A percentile compares a stretch with the other conserved stretches of the same genome.
These are phyloP conservation scores for Sporothrix curviconia DNA, from an alignment of 2,329 filamentous ascomycete species.

Conservation along the genomic window DNA sequence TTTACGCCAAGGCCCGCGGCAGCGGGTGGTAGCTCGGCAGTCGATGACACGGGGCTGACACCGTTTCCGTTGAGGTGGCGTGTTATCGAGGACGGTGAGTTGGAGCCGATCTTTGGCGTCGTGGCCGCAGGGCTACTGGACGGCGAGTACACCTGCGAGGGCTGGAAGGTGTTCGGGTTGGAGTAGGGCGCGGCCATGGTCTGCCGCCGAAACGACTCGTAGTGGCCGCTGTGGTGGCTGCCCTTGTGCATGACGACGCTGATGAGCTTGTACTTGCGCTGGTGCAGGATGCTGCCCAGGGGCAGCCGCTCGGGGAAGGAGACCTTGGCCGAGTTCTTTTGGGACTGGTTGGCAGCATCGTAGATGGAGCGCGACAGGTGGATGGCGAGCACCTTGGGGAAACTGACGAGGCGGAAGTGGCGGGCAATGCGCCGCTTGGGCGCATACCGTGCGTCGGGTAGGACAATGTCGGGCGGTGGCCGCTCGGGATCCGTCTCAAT, in stretches of 20 bases:
- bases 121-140: constrained; percentile 48
- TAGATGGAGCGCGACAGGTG: constrained; percentile 93
- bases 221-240: constrained; percentile 92
- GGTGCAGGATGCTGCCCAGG: constrained; percentile 70
- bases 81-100: neutral
- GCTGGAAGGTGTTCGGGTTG: constrained; percentile 72
- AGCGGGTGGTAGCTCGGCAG: constrained; percentile 43
- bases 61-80: constrained; percentile 6
- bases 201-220: constrained; percentile 91
- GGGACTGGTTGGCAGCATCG: constrained; percentile 66
- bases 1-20: too few relatives aligned
- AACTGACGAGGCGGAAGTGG: constrained; percentile 77
- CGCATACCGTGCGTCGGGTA: constrained; percentile 68
- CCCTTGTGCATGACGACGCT: constrained; percentile 91
- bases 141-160: constrained; percentile 65
- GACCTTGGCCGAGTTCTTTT: constrained; percentile 93
- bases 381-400: constrained; percentile 84
- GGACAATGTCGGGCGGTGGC: constrained; percentile 60
- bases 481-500: constrained; percentile 78
- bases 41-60: constrained; percentile 40
- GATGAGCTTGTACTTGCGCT: constrained; percentile 75
- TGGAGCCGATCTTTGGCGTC: constrained; percentile 32
- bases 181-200: constrained; percentile 72
- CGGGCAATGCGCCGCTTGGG: constrained; percentile 81
- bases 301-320: constrained; percentile 82